Conservation (phyloP, 768 basidiomycete species). For the Kwoniella pini region DNA sequence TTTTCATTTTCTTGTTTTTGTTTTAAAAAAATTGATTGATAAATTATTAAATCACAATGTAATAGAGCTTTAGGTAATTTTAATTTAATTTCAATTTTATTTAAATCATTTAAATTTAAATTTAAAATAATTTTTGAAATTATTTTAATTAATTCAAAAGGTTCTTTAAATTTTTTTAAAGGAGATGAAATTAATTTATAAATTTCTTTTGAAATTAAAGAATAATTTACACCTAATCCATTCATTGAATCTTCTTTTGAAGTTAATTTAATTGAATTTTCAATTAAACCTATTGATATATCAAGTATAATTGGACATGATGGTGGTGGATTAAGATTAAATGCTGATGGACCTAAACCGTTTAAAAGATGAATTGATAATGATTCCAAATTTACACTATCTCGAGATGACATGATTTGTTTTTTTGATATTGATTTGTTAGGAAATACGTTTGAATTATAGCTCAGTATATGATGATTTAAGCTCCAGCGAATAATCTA, state of each 20-base stretch:
- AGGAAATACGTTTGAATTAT: too few species aligned
- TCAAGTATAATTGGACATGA: constrained; percentile 63
- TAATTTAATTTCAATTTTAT: constrained; percentile 58
- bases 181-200: constrained; percentile 47
- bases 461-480: too few species aligned
- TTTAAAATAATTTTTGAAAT: constrained; percentile 57
- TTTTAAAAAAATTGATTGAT: constrained; percentile 27
- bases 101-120: constrained; percentile 43
- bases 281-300: constrained; percentile 52
- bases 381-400: constrained; percentile 50
- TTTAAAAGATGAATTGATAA: constrained; percentile 50
- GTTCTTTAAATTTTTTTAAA: constrained; percentile 57
- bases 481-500: too few species aligned
- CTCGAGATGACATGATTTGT: constrained; percentile 16
- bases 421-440: too few species aligned
- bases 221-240: constrained; percentile 67
- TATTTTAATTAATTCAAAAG: constrained; percentile 60
- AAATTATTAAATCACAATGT: constrained; percentile 59
- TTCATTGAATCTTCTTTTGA: constrained; percentile 61
- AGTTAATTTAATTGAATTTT: constrained; percentile 60
- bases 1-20: constrained; percentile 11
- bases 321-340: constrained; percentile 56
- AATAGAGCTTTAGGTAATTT: constrained; percentile 61
- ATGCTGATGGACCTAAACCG: constrained; percentile 53
- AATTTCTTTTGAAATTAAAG: constrained; percentile 59